These are phyloP conservation scores for Gymnopilus junonius DNA, from an alignment of 768 basidiomycete genomes.

Conservation along the genomic window DNA sequence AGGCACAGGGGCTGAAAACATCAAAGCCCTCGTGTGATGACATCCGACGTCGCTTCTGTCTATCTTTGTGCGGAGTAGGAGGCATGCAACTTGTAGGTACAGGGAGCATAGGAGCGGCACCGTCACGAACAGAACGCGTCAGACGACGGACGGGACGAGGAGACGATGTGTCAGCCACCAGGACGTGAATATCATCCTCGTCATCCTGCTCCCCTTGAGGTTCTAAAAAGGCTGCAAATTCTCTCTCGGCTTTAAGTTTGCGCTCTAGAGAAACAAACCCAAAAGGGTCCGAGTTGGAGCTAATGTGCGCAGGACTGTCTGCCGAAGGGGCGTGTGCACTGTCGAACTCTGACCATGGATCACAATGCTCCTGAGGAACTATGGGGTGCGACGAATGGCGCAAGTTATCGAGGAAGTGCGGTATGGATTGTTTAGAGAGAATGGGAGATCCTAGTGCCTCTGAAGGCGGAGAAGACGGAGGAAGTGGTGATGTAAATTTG, in stretches of 20 bases:
- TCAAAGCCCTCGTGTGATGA: constrained; percentile 33
- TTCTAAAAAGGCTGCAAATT: constrained; percentile 10
- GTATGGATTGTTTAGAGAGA: not conserved
- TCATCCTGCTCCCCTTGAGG: constrained; percentile 18
- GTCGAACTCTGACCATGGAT: constrained; percentile 30
- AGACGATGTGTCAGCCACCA: constrained; percentile 34
- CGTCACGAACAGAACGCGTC: constrained; percentile 18
- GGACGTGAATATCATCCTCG: constrained; percentile 6
- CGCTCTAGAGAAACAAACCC: constrained; percentile 60
- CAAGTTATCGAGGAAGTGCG: constrained; percentile 1
- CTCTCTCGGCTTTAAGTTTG: constrained; percentile 49
- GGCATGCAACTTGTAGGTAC: constrained; percentile 23
- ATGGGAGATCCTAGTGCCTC: constrained; percentile 17
- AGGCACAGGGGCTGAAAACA: constrained; percentile 35
- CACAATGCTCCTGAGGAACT: constrained; percentile 9
- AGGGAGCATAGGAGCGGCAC: constrained; percentile 3
- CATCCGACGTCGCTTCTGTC: constrained; percentile 30
- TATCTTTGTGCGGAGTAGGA: constrained; percentile 39
- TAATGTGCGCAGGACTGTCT: constrained; percentile 15
- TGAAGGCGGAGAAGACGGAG: constrained; percentile 39
- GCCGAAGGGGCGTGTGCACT: constrained; percentile 12
- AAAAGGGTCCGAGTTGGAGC: constrained; percentile 53
- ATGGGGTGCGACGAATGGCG: constrained; percentile 10
- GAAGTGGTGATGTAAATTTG: constrained; percentile 33
- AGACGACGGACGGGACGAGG: constrained; percentile 29